A percentile compares a stretch with the other conserved stretches of the same genome.
Evolutionary conservation across 2,329 filamentous ascomycete genomes (phyloP).

Genomic region (Diaporthe citri): DNA sequence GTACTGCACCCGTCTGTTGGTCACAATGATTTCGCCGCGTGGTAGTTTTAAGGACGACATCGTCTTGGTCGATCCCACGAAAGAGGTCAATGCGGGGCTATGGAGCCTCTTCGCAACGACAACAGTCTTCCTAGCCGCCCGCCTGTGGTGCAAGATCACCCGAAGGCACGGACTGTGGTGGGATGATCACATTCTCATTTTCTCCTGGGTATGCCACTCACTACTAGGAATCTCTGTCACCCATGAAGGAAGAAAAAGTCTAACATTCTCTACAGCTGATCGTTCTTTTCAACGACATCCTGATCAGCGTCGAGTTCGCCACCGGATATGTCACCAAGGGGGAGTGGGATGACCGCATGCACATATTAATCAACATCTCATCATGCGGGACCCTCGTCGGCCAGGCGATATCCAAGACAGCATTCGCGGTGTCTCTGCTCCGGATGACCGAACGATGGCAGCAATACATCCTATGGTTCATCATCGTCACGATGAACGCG

Average conservation of each 20-base stretch:
- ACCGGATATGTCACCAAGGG: conserved; percentile 33
- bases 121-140: conserved; percentile 27
- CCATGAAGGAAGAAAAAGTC: not conserved
- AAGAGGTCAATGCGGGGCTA: conserved; percentile 27
- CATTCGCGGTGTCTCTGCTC: conserved; percentile 29
- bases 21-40: conserved; percentile 16
- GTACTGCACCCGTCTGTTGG: not conserved
- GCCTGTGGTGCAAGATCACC: conserved; percentile 35
- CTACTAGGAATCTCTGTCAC: not conserved
- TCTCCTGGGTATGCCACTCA: conserved; percentile 28
- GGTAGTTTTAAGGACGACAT: conserved; percentile 13
- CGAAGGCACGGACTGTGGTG: conserved; percentile 32
- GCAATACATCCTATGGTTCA: conserved; percentile 24
- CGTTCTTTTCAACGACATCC: conserved; percentile 10
- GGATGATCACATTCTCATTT: conserved; percentile 34
- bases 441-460: conserved; percentile 28
- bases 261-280: conserved; percentile 16
- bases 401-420: conserved; percentile 28
- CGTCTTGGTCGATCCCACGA: conserved; percentile 21
- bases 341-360: conserved; percentile 33
- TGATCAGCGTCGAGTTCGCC: conserved; percentile 29
- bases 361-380: conserved; percentile 29
- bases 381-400: conserved; percentile 27
- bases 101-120: conserved; percentile 28
- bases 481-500: conserved; percentile 27